A percentile compares a stretch with the other conserved stretches of the same genome.
Conservation (phyloP, 2,329 filamentous ascomycete species). For the Sporothrix dimorphospora region DNA sequence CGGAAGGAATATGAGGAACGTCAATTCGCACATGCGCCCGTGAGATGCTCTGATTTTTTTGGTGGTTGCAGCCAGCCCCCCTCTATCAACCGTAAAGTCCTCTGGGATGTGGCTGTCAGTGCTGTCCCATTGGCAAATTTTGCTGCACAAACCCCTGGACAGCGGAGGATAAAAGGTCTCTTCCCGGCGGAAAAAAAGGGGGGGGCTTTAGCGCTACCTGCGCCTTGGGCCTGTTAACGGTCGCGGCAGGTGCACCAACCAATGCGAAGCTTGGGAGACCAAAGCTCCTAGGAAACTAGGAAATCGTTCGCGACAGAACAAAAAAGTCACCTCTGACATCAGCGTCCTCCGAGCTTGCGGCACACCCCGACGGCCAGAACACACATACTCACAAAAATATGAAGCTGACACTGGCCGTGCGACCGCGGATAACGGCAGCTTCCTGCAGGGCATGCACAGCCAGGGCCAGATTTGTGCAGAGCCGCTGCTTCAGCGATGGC, state of each 20-base stretch:
- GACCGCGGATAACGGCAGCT: background rate
- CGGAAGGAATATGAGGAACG: background rate
- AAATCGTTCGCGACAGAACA: too few relatives aligned
- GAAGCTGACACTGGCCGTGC: background rate
- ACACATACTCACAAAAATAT: background rate
- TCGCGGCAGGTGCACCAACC: background rate
- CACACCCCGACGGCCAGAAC: background rate
- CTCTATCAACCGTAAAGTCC: background rate
- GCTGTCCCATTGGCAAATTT: background rate
- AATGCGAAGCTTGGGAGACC: background rate
- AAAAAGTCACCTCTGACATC: background rate
- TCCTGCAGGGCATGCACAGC: background rate
- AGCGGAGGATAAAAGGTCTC: background rate
- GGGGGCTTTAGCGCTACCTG: constrained; percentile 1
- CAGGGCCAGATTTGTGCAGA: background rate
- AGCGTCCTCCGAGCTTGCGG: background rate
- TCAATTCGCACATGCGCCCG: constrained; percentile 18
- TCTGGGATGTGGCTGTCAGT: background rate
- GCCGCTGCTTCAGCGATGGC: background rate
- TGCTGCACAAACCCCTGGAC: background rate
- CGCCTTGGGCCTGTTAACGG: background rate
- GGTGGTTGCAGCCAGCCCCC: background rate
- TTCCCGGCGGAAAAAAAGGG: background rate
- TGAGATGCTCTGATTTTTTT: constrained; percentile 3
- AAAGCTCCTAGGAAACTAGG: too few relatives aligned